Evolutionary conservation across 2,329 filamentous ascomycete genomes (phyloP), one percentile per base, ranked within the genome.

Genomic region (Truncatella angustata): DNA sequence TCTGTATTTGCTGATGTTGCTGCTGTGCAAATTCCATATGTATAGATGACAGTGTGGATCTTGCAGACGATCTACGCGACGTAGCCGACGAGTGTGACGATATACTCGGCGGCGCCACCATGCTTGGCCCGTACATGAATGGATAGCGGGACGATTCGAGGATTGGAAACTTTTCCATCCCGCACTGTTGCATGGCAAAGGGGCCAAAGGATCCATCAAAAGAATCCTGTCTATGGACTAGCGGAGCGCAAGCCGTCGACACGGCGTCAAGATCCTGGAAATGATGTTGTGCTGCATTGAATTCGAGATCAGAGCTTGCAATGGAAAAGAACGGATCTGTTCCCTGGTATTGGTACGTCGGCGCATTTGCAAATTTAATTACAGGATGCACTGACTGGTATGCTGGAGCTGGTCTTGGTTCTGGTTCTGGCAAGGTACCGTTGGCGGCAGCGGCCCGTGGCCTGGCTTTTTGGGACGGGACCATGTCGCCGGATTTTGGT

Each of bases 11-110:
- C 1, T 39, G 46, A 4, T n/a, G 4, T 23, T 57, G 50, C 40
- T 67, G 64, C 5, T 24, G 49, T 16, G 59, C 57, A 1, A 52
- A 36, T 5, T 68, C 67, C 4, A 64, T 67, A n/a, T 60, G 60
- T 0, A 66, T 54, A 2, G 67, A 62, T 0, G 68, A 70, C 5
- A 64, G 35, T 3, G 63, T 58, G 3, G 66, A 68, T 9, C 63
- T 62, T 3, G 59, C 57, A 4, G 68, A 68, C 1, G 66, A 68
- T 0, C 55, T 52, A 34, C 59, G 57, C 1, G 58, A 60, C 9
- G 42, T 34, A 20, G 50, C 53, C 12, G 59, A 58, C 10, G 58
- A 50, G 1, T 60, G 43, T 4, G 50, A 36, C n/a, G 43, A 39
- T 11, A 28, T 36, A n/a, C 37, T 44, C 3, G 37, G 37, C n/a